These are phyloP conservation scores for Phylloporus sp. DNA, from an alignment of 768 basidiomycete species.

Conservation along the genomic window DNA sequence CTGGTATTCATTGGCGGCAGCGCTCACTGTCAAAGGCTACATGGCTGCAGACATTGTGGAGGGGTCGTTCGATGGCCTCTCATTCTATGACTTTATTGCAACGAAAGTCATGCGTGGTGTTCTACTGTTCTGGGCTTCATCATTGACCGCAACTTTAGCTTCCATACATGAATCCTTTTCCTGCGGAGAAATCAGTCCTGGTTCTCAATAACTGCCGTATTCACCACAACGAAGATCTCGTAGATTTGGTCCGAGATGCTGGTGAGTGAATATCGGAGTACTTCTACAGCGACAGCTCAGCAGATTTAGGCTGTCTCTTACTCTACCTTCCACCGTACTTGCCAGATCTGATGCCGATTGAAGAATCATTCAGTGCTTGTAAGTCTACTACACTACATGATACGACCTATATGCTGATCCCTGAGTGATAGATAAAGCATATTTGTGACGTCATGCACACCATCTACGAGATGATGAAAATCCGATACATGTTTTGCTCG, in stretches of 20 bases:
- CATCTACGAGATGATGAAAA: neutral
- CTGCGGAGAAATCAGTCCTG: neutral
- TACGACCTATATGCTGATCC: neutral
- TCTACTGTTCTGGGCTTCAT: too few species aligned
- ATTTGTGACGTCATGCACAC: neutral
- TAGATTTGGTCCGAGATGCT: neutral
- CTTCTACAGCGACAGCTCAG: neutral
- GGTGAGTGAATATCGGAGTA: neutral
- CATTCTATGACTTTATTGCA: neutral
- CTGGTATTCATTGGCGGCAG: neutral
- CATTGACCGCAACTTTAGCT: too few species aligned
- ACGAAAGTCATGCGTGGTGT: neutral
- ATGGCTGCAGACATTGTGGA: neutral
- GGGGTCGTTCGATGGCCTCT: neutral
- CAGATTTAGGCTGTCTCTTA: neutral
- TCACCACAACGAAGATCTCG: constrained; percentile 3
- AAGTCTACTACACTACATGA: neutral
- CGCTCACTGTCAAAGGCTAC: neutral
- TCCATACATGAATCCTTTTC: constrained; percentile 2
- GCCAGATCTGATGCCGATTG: neutral
- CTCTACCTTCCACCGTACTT: constrained; percentile 1
- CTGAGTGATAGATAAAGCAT: neutral
- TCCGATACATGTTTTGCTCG: neutral
- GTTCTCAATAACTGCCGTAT: constrained; percentile 4
- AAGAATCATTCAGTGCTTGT: neutral